These are phyloP conservation scores for Vitis amurensis DNA, from an alignment of 164 flowering plant species.

Conservation along the genomic window DNA sequence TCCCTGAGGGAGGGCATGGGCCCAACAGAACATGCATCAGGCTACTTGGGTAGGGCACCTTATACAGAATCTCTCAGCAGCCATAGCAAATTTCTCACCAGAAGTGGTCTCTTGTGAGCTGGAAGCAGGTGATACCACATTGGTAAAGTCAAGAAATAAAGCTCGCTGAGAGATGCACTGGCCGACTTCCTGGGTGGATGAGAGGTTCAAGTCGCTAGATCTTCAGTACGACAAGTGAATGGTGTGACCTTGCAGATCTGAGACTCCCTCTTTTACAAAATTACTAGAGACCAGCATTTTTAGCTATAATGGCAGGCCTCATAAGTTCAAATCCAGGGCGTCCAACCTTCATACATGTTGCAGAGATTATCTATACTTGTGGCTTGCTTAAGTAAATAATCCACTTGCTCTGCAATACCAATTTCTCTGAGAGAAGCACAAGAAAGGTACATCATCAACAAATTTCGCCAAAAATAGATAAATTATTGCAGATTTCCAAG, in stretches of 20 bases:
- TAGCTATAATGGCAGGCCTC: constrained; percentile 7
- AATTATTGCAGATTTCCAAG: not conserved
- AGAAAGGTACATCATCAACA: not conserved
- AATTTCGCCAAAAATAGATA: not conserved
- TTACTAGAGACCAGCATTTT: not conserved
- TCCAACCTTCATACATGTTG: constrained; percentile 99
- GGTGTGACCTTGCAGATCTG: not conserved
- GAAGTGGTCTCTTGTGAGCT: too few species aligned
- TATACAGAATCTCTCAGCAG: not conserved
- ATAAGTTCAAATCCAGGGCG: constrained; percentile 84
- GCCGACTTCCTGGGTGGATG: not conserved
- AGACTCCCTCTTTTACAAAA: not conserved
- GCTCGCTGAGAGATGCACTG: constrained; percentile 1
- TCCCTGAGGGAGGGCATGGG: not conserved
- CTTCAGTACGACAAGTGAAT: too few species aligned
- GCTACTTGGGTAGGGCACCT: not conserved
- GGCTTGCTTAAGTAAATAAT: constrained; percentile 89
- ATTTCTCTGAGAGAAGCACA: constrained; percentile 53
- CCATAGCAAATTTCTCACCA: not conserved
- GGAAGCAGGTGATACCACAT: not conserved
- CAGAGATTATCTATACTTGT: constrained; percentile 88
- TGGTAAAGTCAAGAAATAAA: not conserved
- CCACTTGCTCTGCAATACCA: constrained; percentile 81
- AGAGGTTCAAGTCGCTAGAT: too few species aligned
- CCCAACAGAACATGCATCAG: not conserved